Evolutionary conservation across 2,329 filamentous ascomycete genomes (phyloP).

Genomic region (Claviceps fusiformis): DNA sequence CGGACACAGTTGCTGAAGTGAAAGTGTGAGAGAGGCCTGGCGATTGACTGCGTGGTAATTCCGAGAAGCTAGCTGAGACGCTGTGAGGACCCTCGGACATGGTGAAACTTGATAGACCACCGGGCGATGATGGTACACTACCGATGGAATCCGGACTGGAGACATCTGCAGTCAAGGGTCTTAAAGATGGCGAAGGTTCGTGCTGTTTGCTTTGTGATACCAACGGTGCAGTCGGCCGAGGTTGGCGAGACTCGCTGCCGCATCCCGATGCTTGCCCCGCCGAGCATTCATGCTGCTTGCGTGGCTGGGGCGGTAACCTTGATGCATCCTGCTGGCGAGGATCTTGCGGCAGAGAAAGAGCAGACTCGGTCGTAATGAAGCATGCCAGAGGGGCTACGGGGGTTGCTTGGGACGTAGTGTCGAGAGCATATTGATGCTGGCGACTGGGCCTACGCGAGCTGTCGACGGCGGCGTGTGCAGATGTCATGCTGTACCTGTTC

Average conservation of each 20-base stretch:
- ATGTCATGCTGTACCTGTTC: not conserved
- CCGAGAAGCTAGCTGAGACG: conserved; percentile 11
- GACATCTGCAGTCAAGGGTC: conserved; percentile 13
- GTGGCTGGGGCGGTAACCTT: conserved; percentile 7
- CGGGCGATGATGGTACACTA: conserved; percentile 38
- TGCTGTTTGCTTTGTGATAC: conserved; percentile 6
- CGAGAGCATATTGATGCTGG: conserved; percentile 1
- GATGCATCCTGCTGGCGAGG: conserved; percentile 1
- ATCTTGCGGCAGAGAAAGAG: conserved; percentile 15
- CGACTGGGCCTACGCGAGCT: not conserved
- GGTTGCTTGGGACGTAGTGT: conserved; percentile 1
- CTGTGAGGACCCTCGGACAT: conserved; percentile 17
- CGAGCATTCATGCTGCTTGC: conserved; percentile 10
- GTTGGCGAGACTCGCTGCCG: not conserved
- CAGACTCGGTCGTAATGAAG: conserved; percentile 22
- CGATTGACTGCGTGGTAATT: conserved; percentile 10
- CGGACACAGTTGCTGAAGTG: conserved; percentile 11
- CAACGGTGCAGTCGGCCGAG: conserved; percentile 1
- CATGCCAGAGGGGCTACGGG: conserved; percentile 17
- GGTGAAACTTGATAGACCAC: conserved; percentile 36
- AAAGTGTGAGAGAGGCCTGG: conserved; percentile 9
- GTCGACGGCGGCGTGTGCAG: not conserved
- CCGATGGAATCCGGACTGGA: conserved; percentile 20
- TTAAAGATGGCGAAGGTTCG: conserved; percentile 14
- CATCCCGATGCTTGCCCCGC: not conserved